phyloP scores from a whole-genome alignment of 345 rosid genomes.

The Salix brachista region DNA sequence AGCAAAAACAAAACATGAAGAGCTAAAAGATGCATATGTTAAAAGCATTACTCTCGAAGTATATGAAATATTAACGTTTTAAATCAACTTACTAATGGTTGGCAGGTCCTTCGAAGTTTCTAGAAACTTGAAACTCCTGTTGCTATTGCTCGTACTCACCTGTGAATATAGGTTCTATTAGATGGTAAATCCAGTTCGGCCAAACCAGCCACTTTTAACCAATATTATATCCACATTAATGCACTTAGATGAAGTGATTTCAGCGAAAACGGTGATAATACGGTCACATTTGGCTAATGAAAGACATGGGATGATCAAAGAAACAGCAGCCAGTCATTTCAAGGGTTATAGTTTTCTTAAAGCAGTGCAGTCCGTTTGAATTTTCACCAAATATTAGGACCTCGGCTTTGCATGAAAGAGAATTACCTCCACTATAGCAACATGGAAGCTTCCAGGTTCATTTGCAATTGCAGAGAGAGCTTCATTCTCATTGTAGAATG shows the following conservation, averaged over 20 bases:
- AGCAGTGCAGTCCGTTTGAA: not conserved
- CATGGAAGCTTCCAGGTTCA: slow-evolving; percentile 68
- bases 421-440: slow-evolving; percentile 82
- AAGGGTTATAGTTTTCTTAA: not conserved
- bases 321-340: not conserved
- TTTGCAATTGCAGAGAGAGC: slow-evolving; percentile 60
- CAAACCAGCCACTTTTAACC: slow-evolving; percentile 1
- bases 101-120: slow-evolving; percentile 77
- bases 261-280: not conserved
- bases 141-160: slow-evolving; percentile 42
- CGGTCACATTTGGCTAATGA: not conserved
- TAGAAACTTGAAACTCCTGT: slow-evolving; percentile 68
- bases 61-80: not conserved
- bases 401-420: not conserved
- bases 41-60: not conserved
- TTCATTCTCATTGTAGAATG: slow-evolving; percentile 65
- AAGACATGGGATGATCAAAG: not conserved
- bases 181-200: not conserved
- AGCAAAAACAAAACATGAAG: not conserved
- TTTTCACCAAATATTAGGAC: not conserved
- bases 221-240: not conserved
- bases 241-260: not conserved
- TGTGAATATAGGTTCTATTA: slow-evolving; percentile 24
- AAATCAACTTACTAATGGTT: slow-evolving; percentile 62
- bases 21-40: not conserved